Conservation (phyloP, 768 basidiomycete genomes). For the Mycena vitilis region DNA sequence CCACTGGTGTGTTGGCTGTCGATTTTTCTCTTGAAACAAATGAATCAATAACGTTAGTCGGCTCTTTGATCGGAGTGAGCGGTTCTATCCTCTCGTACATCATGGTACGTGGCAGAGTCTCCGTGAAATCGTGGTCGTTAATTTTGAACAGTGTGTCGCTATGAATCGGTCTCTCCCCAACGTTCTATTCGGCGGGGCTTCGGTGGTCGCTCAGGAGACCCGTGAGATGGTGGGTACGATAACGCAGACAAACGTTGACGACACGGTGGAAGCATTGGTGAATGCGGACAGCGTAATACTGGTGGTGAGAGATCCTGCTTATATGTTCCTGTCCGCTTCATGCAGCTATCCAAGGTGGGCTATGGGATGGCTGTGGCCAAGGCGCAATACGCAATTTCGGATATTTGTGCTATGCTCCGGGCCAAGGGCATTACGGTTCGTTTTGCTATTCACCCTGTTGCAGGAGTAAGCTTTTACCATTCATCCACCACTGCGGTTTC, state of each 20-base stretch:
- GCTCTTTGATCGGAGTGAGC: slow-evolving; percentile 89
- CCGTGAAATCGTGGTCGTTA: neutral
- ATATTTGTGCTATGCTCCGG: slow-evolving; percentile 79
- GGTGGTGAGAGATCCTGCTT: slow-evolving; percentile 46
- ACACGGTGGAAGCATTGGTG: slow-evolving; percentile 79
- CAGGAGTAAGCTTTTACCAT: slow-evolving; percentile 55
- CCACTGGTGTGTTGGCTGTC: slow-evolving; percentile 53
- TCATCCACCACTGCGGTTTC: neutral
- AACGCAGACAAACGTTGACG: slow-evolving; percentile 82
- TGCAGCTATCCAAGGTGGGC: slow-evolving; percentile 2
- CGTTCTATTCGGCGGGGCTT: slow-evolving; percentile 90
- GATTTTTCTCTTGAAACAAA: neutral
- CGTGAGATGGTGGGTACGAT: slow-evolving; percentile 88
- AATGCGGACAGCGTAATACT: slow-evolving; percentile 89
- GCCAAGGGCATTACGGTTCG: slow-evolving; percentile 83
- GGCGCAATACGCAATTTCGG: slow-evolving; percentile 83
- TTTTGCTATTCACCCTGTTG: slow-evolving; percentile 91
- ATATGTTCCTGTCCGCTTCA: no score
- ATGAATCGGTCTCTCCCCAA: slow-evolving; percentile 92
- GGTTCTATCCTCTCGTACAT: slow-evolving; percentile 93
- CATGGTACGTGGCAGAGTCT: slow-evolving; percentile 67
- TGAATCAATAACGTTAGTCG: slow-evolving; percentile 51
- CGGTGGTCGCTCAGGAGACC: slow-evolving; percentile 63
- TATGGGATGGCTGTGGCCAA: slow-evolving; percentile 96
- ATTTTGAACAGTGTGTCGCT: slow-evolving; percentile 76